Conservation (phyloP, 1,284 basidiomycete genomes). For the Phellopilus nigrolimitatus region DNA sequence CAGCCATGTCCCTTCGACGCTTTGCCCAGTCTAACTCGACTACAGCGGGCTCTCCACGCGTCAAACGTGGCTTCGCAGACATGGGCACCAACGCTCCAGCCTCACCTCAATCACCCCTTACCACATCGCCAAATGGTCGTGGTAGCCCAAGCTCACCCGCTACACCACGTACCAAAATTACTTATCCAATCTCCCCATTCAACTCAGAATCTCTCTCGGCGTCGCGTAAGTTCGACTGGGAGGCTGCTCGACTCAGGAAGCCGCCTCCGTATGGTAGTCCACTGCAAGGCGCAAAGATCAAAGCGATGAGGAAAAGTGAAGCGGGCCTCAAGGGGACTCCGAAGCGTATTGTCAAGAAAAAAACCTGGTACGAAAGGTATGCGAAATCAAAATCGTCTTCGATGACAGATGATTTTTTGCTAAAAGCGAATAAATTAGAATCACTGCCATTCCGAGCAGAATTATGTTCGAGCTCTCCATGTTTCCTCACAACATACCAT, state of each 20-base stretch:
- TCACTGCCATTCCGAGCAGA: constrained; percentile 57
- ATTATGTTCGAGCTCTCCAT: constrained; percentile 69
- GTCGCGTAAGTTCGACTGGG: constrained; percentile 76
- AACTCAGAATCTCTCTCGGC: constrained; percentile 62
- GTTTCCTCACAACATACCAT: constrained; percentile 70
- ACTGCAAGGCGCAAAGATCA: constrained; percentile 37
- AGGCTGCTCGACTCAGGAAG: constrained; percentile 59
- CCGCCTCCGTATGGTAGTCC: constrained; percentile 69
- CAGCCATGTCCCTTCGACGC: constrained; percentile 5
- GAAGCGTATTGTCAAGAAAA: constrained; percentile 56
- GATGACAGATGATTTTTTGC: not conserved
- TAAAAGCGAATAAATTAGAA: constrained; percentile 32
- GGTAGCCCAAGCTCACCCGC: not conserved
- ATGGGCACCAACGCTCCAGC: constrained; percentile 10
- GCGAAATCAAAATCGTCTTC: constrained; percentile 10
- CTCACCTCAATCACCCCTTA: constrained; percentile 11
- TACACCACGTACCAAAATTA: constrained; percentile 14
- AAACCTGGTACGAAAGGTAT: constrained; percentile 56
- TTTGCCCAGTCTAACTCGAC: constrained; percentile 3
- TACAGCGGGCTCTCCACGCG: constrained; percentile 5
- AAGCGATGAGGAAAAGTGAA: constrained; percentile 38
- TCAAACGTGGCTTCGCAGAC: constrained; percentile 8
- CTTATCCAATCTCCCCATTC: constrained; percentile 8
- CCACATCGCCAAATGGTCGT: constrained; percentile 2
- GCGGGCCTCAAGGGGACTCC: constrained; percentile 37